These are phyloP conservation scores for Allodekkera sacchari DNA, from an alignment of 805 yeast genomes.

Conservation along the genomic window DNA sequence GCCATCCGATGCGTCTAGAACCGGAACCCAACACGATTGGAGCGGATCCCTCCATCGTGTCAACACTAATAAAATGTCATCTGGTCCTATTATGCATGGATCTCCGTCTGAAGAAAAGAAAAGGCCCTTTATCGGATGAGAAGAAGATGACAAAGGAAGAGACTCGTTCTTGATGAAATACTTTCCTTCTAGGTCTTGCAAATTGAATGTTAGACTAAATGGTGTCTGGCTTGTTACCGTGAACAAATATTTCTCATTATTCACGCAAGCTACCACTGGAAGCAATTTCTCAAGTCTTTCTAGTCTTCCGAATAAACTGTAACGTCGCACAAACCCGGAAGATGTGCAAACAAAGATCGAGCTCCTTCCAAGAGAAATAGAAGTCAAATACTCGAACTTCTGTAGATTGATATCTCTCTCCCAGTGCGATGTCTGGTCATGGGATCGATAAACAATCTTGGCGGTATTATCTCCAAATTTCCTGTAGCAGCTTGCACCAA, in stretches of 20 bases:
- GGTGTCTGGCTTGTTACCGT: slow-evolving; percentile 27
- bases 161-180: slow-evolving; percentile 35
- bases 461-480: slow-evolving; percentile 15
- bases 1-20: slow-evolving; percentile 53
- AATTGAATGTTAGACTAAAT: slow-evolving; percentile 23
- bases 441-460: slow-evolving; percentile 56
- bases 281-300: slow-evolving; percentile 58
- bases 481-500: slow-evolving; percentile 37
- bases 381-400: slow-evolving; percentile 49
- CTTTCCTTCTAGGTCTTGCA: slow-evolving; percentile 30
- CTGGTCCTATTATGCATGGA: slow-evolving; percentile 80
- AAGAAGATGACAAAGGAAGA: slow-evolving; percentile 29
- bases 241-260: slow-evolving; percentile 49
- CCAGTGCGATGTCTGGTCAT: slow-evolving; percentile 65
- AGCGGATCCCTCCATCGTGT: slow-evolving; percentile 69
- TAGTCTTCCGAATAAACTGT: slow-evolving; percentile 68
- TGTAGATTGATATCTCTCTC: slow-evolving; percentile 39
- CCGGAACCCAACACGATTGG: slow-evolving; percentile 83
- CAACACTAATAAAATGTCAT: slow-evolving; percentile 61
- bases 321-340: slow-evolving; percentile 64
- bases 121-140: slow-evolving; percentile 45
- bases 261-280: slow-evolving; percentile 67
- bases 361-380: slow-evolving; percentile 58
- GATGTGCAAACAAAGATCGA: slow-evolving; percentile 65
- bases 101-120: slow-evolving; percentile 86